phyloP scores from a whole-genome alignment of 208 protist species.

The Crithidia bombi region DNA sequence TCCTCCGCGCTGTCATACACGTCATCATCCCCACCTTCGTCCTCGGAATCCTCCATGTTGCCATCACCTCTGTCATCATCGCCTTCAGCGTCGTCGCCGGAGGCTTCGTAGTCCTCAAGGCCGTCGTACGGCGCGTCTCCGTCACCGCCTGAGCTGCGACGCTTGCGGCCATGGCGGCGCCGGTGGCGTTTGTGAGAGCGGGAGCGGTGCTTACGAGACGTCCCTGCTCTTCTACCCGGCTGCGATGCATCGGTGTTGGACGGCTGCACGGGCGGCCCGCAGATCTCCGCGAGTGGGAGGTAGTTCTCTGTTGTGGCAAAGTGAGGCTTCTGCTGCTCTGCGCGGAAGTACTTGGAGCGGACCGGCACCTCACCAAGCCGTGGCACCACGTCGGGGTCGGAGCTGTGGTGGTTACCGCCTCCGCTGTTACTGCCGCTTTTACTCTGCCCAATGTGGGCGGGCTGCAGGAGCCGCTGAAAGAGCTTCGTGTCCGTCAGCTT shows the following conservation, averaged over 20 bases:
- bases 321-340: slow-evolving; percentile 22
- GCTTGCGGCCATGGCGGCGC: neutral
- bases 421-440: neutral
- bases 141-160: neutral
- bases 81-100: neutral
- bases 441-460: neutral
- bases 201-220: neutral
- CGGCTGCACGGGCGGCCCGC: slow-evolving; percentile 16
- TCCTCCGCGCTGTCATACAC: neutral
- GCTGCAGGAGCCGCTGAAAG: slow-evolving; percentile 34
- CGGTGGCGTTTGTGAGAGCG: neutral
- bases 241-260: neutral
- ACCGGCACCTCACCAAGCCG: slow-evolving; percentile 30
- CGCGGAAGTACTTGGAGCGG: slow-evolving; percentile 35
- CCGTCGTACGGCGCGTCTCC: slow-evolving; percentile 8
- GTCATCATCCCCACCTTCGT: neutral
- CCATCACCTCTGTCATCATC: neutral
- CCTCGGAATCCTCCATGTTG: neutral
- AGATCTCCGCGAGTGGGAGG: slow-evolving; percentile 26
- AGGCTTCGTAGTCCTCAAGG: neutral
- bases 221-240: neutral
- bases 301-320: slow-evolving; percentile 24
- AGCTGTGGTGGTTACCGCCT: neutral
- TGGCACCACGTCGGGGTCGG: neutral
- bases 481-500: slow-evolving; percentile 32